Base-by-base conservation (phyloP, 805 yeast species). In the Wickerhamomyces pijperi region DNA sequence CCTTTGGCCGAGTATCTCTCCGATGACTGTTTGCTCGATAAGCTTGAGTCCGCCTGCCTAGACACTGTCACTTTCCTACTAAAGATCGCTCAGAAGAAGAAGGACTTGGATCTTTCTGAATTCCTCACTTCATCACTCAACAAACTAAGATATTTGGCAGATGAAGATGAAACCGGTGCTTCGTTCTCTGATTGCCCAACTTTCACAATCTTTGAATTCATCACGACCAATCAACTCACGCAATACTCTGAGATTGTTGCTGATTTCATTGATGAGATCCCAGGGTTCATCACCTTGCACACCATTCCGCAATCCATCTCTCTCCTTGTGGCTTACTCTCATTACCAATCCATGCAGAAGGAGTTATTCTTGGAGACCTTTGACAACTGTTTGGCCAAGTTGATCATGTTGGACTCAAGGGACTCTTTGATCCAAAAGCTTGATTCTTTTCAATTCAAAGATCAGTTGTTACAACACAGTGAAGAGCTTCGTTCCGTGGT, bases 181-280 rank as follows among this genome's bases (percentile, higher is more conserved):
- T 20, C 49, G 3, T 48, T 47, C 34, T 23, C 39, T 1, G 29
- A 39, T 2, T 55, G 53, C 33, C 53, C 50, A 14, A 46, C 54
- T 1, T 57, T 64, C 20, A 19, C 34, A 3, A 46, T 65, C 6
- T 51, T 58, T 23, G 53, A 54, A 15, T 41, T 45, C 7, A 50
- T 56, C 16, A 47, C 67, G 4, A 46, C 43, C 28, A 40, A 46
- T 13, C 50, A 58, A 31, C 13, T 49, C 4, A 28, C 39, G 0
- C 41, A 45, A 8, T 58, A 45, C 38, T 19, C 41, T 3, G 42
- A 54, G 0, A 51, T 53, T n/a, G 50, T 75, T 1, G 46, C 51
- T 0, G 49, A 51, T 3, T 58, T 68, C 34, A 43, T 70, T 15
- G 47, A 48, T 16, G 58, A 57, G 14, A 15, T 72, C 6, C 64